Evolutionary conservation across 164 flowering plant species (phyloP).

Genomic region (Dillenia suffruticosa): DNA sequence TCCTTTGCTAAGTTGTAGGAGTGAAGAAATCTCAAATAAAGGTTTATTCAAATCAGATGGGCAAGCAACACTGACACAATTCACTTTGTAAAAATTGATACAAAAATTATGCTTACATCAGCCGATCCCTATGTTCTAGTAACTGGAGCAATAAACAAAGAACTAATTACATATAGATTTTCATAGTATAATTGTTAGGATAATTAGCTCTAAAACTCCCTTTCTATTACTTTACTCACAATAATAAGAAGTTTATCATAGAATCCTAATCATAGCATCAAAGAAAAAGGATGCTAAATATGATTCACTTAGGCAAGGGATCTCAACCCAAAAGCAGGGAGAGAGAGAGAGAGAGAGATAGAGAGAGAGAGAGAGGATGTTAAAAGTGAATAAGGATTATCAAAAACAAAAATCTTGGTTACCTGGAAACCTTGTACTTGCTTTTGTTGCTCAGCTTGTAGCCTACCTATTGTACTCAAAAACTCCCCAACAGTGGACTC

Average conservation of each 20-base stretch:
- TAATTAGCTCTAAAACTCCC: no score
- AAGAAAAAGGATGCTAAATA: not conserved
- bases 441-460: constrained; percentile 92
- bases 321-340: no score
- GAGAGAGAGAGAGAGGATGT: not conserved
- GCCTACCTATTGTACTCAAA: constrained; percentile 60
- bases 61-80: not conserved
- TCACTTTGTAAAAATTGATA: not conserved
- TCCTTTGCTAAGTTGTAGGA: not conserved
- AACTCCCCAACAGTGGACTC: constrained; percentile 85
- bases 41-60: no score
- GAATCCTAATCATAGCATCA: not conserved
- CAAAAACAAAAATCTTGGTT: not conserved
- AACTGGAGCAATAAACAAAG: no score
- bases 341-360: no score
- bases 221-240: no score
- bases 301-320: not conserved
- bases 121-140: no score
- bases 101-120: not conserved
- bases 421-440: constrained; percentile 87
- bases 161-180: no score
- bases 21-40: no score
- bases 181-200: no score
- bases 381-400: not conserved
- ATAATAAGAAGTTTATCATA: no score